Evolutionary conservation across 257 asterid genomes (phyloP).

Genomic region (Prunella vulgaris): DNA sequence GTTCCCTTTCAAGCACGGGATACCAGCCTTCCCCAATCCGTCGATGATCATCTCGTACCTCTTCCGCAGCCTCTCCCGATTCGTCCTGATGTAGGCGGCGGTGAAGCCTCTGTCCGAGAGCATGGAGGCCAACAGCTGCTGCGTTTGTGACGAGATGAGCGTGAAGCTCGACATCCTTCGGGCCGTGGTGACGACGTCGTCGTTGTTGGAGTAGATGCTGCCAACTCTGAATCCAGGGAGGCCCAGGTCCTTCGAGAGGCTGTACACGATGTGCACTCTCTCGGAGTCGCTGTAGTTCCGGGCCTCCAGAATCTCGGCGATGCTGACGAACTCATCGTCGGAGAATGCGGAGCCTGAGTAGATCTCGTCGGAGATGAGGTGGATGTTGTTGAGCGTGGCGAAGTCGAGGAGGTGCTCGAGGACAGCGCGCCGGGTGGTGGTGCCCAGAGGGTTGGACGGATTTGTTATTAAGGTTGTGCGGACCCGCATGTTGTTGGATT

Average conservation of each 20-base stretch:
- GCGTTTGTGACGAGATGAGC: constrained; percentile 48
- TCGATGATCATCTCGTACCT: constrained; percentile 33
- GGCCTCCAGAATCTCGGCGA: constrained; percentile 38
- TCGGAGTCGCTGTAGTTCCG: constrained; percentile 24
- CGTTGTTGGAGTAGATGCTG: constrained; percentile 46
- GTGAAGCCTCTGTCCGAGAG: constrained; percentile 38
- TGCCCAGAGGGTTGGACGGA: constrained; percentile 55
- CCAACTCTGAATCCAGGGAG: constrained; percentile 55
- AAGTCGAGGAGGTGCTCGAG: constrained; percentile 43
- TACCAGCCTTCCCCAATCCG: constrained; percentile 31
- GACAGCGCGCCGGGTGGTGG: constrained; percentile 27
- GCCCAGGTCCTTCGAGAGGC: constrained; percentile 50
- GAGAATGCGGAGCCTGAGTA: constrained; percentile 56
- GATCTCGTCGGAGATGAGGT: constrained; percentile 52
- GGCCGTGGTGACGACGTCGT: constrained; percentile 44
- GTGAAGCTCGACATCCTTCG: constrained; percentile 60
- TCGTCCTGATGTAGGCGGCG: constrained; percentile 24
- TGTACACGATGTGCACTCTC: constrained; percentile 46
- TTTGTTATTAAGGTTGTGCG: constrained; percentile 40
- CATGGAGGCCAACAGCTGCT: constrained; percentile 45
- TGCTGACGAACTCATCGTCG: constrained; percentile 41
- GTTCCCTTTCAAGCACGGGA: constrained; percentile 43
- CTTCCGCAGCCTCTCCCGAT: constrained; percentile 31
- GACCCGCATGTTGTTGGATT: constrained; percentile 26
- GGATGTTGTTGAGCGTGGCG: constrained; percentile 30